Conservation (phyloP, 1,139 yeast species). For the Geotrichum fermentans region DNA sequence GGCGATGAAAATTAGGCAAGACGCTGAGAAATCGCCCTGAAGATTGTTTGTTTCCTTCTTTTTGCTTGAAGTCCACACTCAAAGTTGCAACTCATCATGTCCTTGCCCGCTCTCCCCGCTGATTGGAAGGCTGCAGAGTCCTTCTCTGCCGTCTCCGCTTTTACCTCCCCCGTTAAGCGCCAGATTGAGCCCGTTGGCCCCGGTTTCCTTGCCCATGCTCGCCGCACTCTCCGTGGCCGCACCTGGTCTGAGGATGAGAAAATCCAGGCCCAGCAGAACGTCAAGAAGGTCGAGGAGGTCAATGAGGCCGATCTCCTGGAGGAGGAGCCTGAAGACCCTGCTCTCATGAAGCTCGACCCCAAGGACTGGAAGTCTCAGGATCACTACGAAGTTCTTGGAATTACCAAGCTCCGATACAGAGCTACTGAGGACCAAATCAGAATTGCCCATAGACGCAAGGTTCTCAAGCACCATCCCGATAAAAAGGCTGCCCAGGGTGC, state of each 20-base stretch:
- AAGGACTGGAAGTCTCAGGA: constrained; percentile 98
- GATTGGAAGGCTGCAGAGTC: constrained; percentile 33
- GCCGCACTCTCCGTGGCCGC: constrained; percentile 93
- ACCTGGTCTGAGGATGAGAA: constrained; percentile 97
- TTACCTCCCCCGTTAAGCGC: constrained; percentile 70
- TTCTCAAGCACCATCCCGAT: constrained; percentile 95
- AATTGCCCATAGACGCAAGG: constrained; percentile 96
- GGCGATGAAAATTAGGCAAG: too few species aligned
- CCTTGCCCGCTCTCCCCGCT: constrained; percentile 30
- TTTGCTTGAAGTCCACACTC: too few species aligned
- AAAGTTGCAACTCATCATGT: constrained; percentile 2
- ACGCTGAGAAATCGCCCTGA: too few species aligned
- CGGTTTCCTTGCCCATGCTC: constrained; percentile 91
- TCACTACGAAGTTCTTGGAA: constrained; percentile 91
- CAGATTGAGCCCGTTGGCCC: constrained; percentile 97
- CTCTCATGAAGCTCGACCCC: constrained; percentile 81
- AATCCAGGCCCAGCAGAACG: constrained; percentile 88
- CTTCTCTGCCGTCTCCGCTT: constrained; percentile 35
- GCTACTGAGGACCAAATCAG: constrained; percentile 93
- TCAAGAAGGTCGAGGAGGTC: constrained; percentile 62
- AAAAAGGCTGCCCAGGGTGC: constrained; percentile 90
- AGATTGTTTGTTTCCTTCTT: too few species aligned
- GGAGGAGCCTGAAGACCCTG: constrained; percentile 65
- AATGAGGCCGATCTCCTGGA: constrained; percentile 72
- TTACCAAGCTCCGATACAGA: constrained; percentile 82